Evolutionary conservation across 208 protist species (phyloP).

Genomic region (Crithidia expoeki): DNA sequence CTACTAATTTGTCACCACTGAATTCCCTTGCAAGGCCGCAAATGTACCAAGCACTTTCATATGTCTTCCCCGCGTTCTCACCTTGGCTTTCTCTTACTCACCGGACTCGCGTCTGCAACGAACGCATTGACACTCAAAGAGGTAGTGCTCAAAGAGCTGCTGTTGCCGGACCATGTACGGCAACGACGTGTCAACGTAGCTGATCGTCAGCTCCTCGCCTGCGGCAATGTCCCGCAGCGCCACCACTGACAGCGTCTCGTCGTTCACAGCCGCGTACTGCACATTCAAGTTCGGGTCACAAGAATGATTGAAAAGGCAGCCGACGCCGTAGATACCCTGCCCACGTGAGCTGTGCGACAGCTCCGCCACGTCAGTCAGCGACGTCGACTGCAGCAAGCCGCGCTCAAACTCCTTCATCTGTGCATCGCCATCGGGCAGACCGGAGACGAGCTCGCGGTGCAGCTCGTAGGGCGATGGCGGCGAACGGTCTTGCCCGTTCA

Average conservation of each 20-base stretch:
- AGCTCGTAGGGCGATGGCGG: conserved; percentile 60
- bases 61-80: no score
- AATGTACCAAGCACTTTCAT: no score
- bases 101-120: conserved; percentile 35
- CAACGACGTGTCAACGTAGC: conserved; percentile 70
- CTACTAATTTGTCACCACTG: no score
- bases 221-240: conserved; percentile 61
- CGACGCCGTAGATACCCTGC: conserved; percentile 73
- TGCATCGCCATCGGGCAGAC: conserved; percentile 23
- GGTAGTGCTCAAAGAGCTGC: conserved; percentile 78
- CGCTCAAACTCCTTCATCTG: conserved; percentile 42
- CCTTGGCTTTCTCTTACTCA: neutral
- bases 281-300: conserved; percentile 80
- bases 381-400: neutral
- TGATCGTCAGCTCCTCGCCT: conserved; percentile 76
- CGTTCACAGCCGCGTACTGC: conserved; percentile 44
- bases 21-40: no score
- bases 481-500: conserved; percentile 82
- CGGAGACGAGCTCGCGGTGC: conserved; percentile 36
- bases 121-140: conserved; percentile 65
- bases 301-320: conserved; percentile 80
- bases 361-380: conserved; percentile 21
- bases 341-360: conserved; percentile 43
- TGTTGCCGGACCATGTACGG: conserved; percentile 49
- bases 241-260: conserved; percentile 69